Conservation (phyloP, 2,329 filamentous ascomycete species). For the Cephalotrichum gorgonifer region DNA sequence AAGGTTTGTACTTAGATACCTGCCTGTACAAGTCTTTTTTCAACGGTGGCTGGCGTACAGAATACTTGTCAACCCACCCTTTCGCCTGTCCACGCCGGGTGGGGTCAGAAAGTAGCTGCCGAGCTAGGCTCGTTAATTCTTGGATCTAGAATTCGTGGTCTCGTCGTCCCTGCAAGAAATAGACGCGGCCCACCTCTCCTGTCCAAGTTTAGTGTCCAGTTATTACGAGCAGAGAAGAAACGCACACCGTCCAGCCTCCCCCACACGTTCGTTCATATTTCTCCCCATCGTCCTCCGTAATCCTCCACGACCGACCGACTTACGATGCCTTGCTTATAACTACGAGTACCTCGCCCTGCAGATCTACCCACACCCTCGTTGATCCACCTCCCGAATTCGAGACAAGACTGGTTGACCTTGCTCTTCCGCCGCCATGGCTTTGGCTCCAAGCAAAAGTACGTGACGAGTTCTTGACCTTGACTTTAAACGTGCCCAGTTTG, state of each 20-base stretch:
- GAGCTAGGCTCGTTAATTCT: background rate
- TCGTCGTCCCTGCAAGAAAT: background rate
- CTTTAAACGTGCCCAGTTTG: too few species aligned
- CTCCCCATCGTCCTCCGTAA: background rate
- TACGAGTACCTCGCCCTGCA: background rate
- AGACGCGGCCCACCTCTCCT: background rate
- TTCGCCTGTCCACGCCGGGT: too few species aligned
- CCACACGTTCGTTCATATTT: background rate
- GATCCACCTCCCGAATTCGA: background rate
- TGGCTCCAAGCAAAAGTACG: slow-evolving; percentile 5
- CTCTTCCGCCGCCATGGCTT: background rate
- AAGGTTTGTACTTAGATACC: too few species aligned
- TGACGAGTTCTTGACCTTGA: background rate
- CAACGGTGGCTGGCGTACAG: too few species aligned
- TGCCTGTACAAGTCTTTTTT: too few species aligned
- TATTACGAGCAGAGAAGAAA: too few species aligned
- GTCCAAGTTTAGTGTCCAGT: too few species aligned
- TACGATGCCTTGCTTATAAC: slow-evolving; percentile 2
- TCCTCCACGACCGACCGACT: background rate
- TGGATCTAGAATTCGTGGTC: background rate
- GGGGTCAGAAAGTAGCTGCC: too few species aligned
- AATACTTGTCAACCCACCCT: too few species aligned
- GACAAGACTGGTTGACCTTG: background rate
- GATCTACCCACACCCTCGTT: background rate
- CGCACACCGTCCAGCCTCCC: background rate